phyloP scores from a whole-genome alignment of 768 basidiomycete species.

The Macrolepiota albuminosa region DNA sequence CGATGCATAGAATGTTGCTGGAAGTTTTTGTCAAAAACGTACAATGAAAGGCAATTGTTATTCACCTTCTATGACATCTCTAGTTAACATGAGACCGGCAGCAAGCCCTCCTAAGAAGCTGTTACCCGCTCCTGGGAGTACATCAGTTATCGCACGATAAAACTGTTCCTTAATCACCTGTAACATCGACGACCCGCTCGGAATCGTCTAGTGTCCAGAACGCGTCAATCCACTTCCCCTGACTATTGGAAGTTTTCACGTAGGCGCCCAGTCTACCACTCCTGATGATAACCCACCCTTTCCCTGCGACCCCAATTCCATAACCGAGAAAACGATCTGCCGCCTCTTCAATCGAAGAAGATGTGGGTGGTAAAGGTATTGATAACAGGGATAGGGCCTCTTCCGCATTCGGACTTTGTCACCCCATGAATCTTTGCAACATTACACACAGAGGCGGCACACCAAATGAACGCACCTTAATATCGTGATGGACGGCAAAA shows the following conservation, averaged over 20 bases:
- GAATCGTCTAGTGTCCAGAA: slow-evolving; percentile 55
- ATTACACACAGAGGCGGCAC: not conserved
- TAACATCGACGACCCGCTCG: slow-evolving; percentile 70
- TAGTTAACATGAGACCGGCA: slow-evolving; percentile 57
- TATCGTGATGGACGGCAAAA: slow-evolving; percentile 57
- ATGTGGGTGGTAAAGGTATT: slow-evolving; percentile 42
- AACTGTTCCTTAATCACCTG: slow-evolving; percentile 41
- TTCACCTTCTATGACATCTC: slow-evolving; percentile 65
- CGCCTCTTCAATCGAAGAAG: slow-evolving; percentile 58
- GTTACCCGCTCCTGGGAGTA: slow-evolving; percentile 78
- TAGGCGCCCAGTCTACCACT: slow-evolving; percentile 72
- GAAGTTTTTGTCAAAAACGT: not conserved
- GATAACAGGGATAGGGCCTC: slow-evolving; percentile 73
- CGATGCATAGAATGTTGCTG: slow-evolving; percentile 70
- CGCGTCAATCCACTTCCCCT: slow-evolving; percentile 63
- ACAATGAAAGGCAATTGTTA: slow-evolving; percentile 6
- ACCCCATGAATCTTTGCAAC: not conserved
- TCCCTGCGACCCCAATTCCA: slow-evolving; percentile 45
- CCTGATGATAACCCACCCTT: slow-evolving; percentile 68
- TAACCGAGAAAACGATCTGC: slow-evolving; percentile 57
- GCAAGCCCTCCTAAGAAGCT: slow-evolving; percentile 81
- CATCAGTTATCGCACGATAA: not conserved
- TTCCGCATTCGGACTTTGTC: slow-evolving; percentile 74
- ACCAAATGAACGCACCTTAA: slow-evolving; percentile 47
- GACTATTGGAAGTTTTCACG: slow-evolving; percentile 36